phyloP scores from a whole-genome alignment of 305 asterid species.

The Ilex paraguariensis region DNA sequence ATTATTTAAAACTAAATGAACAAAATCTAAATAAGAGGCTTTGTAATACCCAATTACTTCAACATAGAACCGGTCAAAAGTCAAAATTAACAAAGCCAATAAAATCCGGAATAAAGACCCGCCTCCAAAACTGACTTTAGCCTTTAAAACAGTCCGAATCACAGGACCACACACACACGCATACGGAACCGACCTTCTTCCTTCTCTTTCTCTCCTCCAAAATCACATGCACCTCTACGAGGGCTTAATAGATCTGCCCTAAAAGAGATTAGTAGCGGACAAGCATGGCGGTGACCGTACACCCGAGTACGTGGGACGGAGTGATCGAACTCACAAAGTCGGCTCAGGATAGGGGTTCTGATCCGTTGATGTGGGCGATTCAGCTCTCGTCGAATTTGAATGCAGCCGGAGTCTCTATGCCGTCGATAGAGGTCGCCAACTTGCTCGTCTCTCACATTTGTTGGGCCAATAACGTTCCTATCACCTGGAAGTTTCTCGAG shows the following conservation, averaged over 20 bases:
- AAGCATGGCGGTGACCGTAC: conserved; percentile 24
- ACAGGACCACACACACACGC: no score
- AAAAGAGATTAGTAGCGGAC: no score
- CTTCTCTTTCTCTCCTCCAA: no score
- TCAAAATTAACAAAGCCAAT: no score
- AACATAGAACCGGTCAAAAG: no score
- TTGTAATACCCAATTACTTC: no score
- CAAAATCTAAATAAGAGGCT: no score
- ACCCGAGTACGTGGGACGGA: conserved; percentile 39
- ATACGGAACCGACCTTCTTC: no score
- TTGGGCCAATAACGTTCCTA: not conserved
- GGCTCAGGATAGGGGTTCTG: conserved; percentile 60
- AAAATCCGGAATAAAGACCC: not conserved
- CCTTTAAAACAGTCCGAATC: no score
- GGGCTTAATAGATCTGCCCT: no score
- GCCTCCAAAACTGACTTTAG: conserved; percentile 8
- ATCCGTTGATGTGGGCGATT: conserved; percentile 62
- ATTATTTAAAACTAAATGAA: no score
- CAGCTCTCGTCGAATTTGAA: not conserved
- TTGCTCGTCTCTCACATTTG: not conserved
- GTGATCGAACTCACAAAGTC: conserved; percentile 65
- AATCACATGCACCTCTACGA: no score
- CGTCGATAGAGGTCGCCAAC: not conserved
- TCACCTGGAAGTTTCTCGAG: not conserved
- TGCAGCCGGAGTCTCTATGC: not conserved